Conservation (phyloP, 495 filamentous ascomycete genomes). For the Trichoderma parareesei region DNA sequence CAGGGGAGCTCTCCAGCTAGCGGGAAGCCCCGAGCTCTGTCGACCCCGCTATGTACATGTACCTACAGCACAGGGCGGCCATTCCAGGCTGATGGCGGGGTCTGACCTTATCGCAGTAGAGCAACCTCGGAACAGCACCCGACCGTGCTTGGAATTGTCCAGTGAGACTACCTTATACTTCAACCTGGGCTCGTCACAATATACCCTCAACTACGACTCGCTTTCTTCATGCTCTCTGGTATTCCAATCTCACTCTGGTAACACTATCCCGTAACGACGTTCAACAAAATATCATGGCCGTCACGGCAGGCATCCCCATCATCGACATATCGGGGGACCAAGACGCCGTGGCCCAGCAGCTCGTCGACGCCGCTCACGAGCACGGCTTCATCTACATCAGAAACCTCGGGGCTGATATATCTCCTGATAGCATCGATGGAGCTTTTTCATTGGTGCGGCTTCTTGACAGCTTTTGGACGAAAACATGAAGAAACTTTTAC, state of each 20-base stretch:
- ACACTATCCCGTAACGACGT: neutral
- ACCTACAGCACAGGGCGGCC: neutral
- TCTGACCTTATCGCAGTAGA: neutral
- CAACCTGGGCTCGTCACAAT: too few species aligned
- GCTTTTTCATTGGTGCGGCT: conserved; percentile 64
- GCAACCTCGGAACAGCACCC: neutral
- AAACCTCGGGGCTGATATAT: conserved; percentile 57
- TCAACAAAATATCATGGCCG: conserved; percentile 27
- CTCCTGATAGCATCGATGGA: conserved; percentile 52
- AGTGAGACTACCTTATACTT: too few species aligned
- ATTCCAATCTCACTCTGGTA: too few species aligned
- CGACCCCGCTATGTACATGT: neutral
- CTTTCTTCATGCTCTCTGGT: neutral
- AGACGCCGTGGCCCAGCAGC: conserved; percentile 52
- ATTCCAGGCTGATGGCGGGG: neutral
- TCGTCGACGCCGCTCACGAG: conserved; percentile 71
- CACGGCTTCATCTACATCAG: conserved; percentile 89
- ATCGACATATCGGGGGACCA: conserved; percentile 65
- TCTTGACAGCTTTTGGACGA: neutral
- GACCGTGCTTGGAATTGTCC: too few species aligned
- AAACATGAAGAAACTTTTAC: too few species aligned
- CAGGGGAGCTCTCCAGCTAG: too few species aligned
- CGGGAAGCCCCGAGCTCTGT: too few species aligned
- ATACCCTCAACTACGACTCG: neutral
- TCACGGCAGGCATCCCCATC: conserved; percentile 58